Conservation (phyloP, 2,329 filamentous ascomycete genomes). For the Xylariaceae sp. region DNA sequence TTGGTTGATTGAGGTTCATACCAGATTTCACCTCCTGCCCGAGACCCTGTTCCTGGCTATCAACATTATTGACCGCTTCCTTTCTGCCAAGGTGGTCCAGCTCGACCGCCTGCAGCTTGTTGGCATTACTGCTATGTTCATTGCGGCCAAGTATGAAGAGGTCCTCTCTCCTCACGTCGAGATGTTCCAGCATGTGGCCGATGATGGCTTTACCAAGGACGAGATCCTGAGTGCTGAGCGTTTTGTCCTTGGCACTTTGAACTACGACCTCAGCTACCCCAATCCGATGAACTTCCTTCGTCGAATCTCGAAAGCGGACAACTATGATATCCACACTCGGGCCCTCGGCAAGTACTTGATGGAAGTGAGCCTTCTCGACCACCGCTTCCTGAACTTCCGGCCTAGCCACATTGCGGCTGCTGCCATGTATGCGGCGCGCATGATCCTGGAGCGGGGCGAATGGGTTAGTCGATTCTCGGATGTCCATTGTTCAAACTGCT, state of each 20-base stretch:
- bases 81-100: conserved; percentile 91
- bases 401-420: conserved; percentile 87
- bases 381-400: conserved; percentile 83
- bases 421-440: conserved; percentile 87
- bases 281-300: conserved; percentile 99
- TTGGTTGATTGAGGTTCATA: conserved; percentile 98
- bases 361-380: conserved; percentile 92
- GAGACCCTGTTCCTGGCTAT: conserved; percentile 95
- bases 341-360: conserved; percentile 96
- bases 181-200: conserved; percentile 95
- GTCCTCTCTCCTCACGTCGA: conserved; percentile 93
- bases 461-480: conserved; percentile 59
- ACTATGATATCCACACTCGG: conserved; percentile 96
- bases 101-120: conserved; percentile 94
- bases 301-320: conserved; percentile 97
- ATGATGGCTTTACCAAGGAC: conserved; percentile 89
- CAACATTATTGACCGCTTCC: conserved; percentile 97
- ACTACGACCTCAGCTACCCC: conserved; percentile 96
- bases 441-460: conserved; percentile 82
- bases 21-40: conserved; percentile 87
- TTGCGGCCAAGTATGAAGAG: conserved; percentile 98
- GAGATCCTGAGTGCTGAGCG: conserved; percentile 97
- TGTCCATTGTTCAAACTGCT: conserved; percentile 13
- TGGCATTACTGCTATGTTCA: conserved; percentile 98
- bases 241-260: conserved; percentile 80